phyloP scores from a whole-genome alignment of 148 eudicot genomes.

The Vaccinium myrtillus region DNA sequence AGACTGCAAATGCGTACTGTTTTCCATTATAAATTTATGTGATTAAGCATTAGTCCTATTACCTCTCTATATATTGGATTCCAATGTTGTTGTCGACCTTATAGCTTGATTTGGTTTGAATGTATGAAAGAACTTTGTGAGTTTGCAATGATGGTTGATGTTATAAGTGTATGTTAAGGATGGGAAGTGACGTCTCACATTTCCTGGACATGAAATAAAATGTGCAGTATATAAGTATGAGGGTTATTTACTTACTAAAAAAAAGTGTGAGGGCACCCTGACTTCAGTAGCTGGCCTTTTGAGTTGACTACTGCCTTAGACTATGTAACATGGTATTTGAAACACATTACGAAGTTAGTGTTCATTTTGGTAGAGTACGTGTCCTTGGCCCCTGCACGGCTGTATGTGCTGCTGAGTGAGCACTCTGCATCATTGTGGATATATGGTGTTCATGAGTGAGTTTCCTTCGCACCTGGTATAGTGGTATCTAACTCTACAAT shows the following conservation, averaged over 20 bases:
- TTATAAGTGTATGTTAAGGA: not conserved
- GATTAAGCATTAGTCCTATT: not conserved
- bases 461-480: not conserved
- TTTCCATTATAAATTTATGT: not conserved
- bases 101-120: not conserved
- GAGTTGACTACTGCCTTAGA: not conserved
- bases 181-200: not conserved
- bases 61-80: not conserved
- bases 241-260: not conserved
- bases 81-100: not conserved
- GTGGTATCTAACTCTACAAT: slow-evolving; percentile 15
- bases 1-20: not conserved
- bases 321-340: not conserved
- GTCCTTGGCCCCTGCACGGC: not conserved
- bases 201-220: not conserved
- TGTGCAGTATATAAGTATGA: not conserved
- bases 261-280: not conserved
- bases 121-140: not conserved
- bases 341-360: not conserved
- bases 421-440: slow-evolving; percentile 1
- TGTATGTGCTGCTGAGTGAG: not conserved
- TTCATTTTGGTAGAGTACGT: not conserved
- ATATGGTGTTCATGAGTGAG: not conserved
- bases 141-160: not conserved
- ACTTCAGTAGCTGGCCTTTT: not conserved